Base-by-base conservation (phyloP, 106 monocot genomes). In the Agapanthus africanus region DNA sequence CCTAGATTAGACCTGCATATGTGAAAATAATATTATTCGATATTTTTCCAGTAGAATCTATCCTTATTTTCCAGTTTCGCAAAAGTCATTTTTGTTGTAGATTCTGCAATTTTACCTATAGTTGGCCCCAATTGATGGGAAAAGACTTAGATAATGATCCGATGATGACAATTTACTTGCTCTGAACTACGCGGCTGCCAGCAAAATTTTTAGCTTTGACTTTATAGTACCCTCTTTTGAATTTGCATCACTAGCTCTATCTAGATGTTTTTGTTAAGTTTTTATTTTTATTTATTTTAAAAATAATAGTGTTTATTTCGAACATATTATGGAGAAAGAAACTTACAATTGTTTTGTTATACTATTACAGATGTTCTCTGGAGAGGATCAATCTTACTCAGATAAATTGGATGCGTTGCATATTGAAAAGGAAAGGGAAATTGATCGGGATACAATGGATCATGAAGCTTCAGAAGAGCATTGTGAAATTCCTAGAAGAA, bases 341-440 rank as follows among this genome's bases (percentile, higher is more conserved):
- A 23, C 27, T 35, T 44, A 11, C 15, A 37, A 8, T 47, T 68
- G 19, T 28, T 46, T 40, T 11, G n/a, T n/a, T n/a, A n/a, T n/a
- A n/a, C n/a, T n/a, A n/a, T n/a, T 42, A 32, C 66, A 77, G 77
- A 54, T 23, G 18, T 25, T 50, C 52, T 64, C 65, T 39, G 16
- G 7, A 14, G 54, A 71, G 39, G 61, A 70, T 31, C 56, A 50
- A 51, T 25, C 62, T 25, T 37, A 64, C 33, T 62, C 19, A 22
- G 59, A 56, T 72, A 54, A 56, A 33, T 32, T 36, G 32, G 47
- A 63, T 35, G 61, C 61, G 36, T 61, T 61, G 34, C 61, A 36
- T 18, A 23, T 11, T 49, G 71, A 11, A 42, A 61, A 71, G 15
- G 40, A 69, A 69, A 54, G 37, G 22, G 35, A 50, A 37, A 56